Percentiles rank a stretch among this genome's conserved stretches.
Conservation (phyloP, 345 rosid species). For the Capsella bursapastoris region DNA sequence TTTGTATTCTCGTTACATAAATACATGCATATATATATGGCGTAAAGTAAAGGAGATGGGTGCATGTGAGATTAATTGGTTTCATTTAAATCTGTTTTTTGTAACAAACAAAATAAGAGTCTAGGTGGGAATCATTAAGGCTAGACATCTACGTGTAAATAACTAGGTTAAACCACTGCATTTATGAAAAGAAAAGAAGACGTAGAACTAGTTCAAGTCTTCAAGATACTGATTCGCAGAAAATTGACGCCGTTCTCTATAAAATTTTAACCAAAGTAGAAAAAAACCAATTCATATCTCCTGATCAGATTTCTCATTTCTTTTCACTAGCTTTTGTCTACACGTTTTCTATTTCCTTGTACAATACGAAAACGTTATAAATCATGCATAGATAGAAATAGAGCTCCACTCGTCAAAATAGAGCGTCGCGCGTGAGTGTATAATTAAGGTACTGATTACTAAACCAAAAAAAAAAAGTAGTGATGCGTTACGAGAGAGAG, state of each 20-base stretch:
- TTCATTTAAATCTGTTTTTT: not conserved
- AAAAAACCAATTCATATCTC: conserved; percentile 17
- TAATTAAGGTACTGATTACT: not conserved
- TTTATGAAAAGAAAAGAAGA: too few species aligned
- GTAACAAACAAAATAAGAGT: not conserved
- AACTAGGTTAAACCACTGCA: not conserved
- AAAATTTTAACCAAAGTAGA: conserved; percentile 2
- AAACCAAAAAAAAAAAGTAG: not conserved
- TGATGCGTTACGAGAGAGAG: conserved; percentile 40
- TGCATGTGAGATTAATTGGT: not conserved
- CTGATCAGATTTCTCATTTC: not conserved
- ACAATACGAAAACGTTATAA: conserved; percentile 29
- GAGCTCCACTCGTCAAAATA: conserved; percentile 19
- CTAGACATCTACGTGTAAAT: not conserved
- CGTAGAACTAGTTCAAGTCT: too few species aligned
- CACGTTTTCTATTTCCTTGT: conserved; percentile 30
- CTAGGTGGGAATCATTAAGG: conserved; percentile 29
- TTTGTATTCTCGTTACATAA: conserved; percentile 1
- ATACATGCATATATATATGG: not conserved
- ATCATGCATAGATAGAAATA: conserved; percentile 18
- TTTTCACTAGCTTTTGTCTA: not conserved
- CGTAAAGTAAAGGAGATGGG: not conserved
- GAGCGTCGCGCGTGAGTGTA: conserved; percentile 40
- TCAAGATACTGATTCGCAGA: not conserved
- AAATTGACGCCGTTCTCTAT: conserved; percentile 31